These are phyloP conservation scores for Chimonanthus salicifolius DNA, from an alignment of 164 flowering plant species.

Conservation along the genomic window DNA sequence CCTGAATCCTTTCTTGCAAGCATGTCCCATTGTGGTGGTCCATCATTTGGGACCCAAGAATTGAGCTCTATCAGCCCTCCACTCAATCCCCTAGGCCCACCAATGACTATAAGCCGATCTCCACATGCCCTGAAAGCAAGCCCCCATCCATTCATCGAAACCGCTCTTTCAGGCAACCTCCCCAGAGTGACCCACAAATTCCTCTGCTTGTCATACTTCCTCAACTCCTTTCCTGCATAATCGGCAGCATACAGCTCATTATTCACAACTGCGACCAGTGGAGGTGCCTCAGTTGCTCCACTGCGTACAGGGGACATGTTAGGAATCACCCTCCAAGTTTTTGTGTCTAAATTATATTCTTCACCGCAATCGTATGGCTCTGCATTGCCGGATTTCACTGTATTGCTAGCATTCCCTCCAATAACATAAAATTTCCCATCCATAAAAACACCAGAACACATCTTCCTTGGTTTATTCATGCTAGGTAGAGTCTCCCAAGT, in stretches of 20 bases:
- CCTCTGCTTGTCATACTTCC: conserved; percentile 58
- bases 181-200: conserved; percentile 63
- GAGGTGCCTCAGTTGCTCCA: conserved; percentile 63
- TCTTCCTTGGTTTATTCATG: conserved; percentile 80
- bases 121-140: conserved; percentile 94
- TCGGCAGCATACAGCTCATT: conserved; percentile 89
- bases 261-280: conserved; percentile 85
- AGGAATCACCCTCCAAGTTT: conserved; percentile 71
- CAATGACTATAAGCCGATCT: conserved; percentile 71
- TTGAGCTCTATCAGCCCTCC: conserved; percentile 74
- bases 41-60: conserved; percentile 79
- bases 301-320: conserved; percentile 70
- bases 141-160: conserved; percentile 93
- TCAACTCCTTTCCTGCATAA: conserved; percentile 66
- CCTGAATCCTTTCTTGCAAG: conserved; percentile 30
- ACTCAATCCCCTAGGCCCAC: conserved; percentile 60
- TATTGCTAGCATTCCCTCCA: conserved; percentile 60
- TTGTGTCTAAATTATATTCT: conserved; percentile 64
- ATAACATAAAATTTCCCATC: conserved; percentile 84
- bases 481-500: conserved; percentile 57
- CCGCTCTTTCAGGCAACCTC: conserved; percentile 76
- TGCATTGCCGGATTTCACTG: conserved; percentile 17
- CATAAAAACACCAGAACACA: conserved; percentile 96
- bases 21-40: conserved; percentile 75
- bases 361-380: conserved; percentile 72